These are phyloP conservation scores for Tricholoma hemisulphureum DNA, from an alignment of 768 basidiomycete genomes.

Conservation along the genomic window DNA sequence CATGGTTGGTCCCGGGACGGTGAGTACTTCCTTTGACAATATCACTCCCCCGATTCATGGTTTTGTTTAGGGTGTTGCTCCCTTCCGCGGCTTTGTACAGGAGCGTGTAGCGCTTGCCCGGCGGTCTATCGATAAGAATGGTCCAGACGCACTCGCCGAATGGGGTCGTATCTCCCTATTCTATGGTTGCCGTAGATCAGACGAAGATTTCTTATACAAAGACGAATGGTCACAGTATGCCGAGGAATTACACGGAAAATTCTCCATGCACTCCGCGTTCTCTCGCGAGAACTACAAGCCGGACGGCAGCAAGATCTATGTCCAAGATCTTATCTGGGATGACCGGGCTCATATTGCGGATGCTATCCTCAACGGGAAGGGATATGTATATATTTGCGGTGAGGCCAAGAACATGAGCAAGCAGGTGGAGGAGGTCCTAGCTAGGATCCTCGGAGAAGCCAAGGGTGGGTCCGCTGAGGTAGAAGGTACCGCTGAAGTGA, in stretches of 20 bases:
- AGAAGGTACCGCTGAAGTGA: constrained; percentile 89
- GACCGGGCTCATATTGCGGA: constrained; percentile 80
- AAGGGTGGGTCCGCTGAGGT: constrained; percentile 88
- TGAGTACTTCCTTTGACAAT: constrained; percentile 42
- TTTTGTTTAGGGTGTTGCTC: constrained; percentile 82
- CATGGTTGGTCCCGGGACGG: constrained; percentile 99
- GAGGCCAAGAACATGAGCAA: constrained; percentile 97
- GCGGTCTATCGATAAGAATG: constrained; percentile 93
- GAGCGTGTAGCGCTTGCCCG: constrained; percentile 96
- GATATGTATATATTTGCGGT: constrained; percentile 96
- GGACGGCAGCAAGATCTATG: constrained; percentile 95
- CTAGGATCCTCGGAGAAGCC: constrained; percentile 82
- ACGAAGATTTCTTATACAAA: constrained; percentile 89
- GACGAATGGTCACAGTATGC: constrained; percentile 93
- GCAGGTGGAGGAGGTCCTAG: constrained; percentile 87
- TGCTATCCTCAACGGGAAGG: constrained; percentile 90
- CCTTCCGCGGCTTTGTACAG: constrained; percentile 98
- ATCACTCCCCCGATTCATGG: constrained; percentile 8
- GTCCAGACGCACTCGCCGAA: constrained; percentile 86
- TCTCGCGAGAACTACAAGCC: constrained; percentile 89
- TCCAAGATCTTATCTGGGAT: constrained; percentile 96
- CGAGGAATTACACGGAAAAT: constrained; percentile 87
- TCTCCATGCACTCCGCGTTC: constrained; percentile 85
- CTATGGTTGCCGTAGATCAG: constrained; percentile 91
- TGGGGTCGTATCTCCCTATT: constrained; percentile 96